These are phyloP conservation scores for Ceratobasidium theobromae DNA, from an alignment of 1,284 basidiomycete species.

Conservation along the genomic window DNA sequence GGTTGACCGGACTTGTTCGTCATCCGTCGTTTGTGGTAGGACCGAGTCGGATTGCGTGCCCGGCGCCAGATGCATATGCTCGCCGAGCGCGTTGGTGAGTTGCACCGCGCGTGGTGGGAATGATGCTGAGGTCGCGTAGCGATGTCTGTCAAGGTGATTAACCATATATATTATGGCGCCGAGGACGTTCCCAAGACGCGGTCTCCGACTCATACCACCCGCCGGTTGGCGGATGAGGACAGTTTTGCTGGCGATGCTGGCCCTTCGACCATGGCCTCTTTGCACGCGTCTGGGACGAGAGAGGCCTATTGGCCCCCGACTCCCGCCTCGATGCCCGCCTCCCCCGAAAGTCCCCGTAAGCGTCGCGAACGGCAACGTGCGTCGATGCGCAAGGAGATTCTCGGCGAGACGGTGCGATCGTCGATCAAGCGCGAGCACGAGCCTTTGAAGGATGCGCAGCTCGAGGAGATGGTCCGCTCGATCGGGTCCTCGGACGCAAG, in stretches of 20 bases:
- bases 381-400: conserved; percentile 8
- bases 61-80: conserved; percentile 8
- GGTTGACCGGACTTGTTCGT: not conserved
- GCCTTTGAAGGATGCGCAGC: not conserved
- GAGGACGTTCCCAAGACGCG: conserved; percentile 12
- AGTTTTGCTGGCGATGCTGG: no score
- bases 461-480: not conserved
- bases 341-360: conserved; percentile 4
- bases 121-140: not conserved
- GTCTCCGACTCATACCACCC: not conserved
- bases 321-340: not conserved
- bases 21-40: not conserved
- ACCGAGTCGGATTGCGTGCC: not conserved
- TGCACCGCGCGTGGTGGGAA: not conserved
- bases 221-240: not conserved
- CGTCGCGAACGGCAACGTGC: conserved; percentile 8
- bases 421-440: no score
- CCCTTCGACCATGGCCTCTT: not conserved
- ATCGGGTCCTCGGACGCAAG: not conserved
- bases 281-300: not conserved
- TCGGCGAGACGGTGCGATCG: not conserved
- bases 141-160: conserved; percentile 20
- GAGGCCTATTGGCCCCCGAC: conserved; percentile 18
- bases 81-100: conserved; percentile 8
- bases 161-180: conserved; percentile 6